Evolutionary conservation across 1,284 basidiomycete species (phyloP).

Genomic region (Tilletiopsis washingtonensis): DNA sequence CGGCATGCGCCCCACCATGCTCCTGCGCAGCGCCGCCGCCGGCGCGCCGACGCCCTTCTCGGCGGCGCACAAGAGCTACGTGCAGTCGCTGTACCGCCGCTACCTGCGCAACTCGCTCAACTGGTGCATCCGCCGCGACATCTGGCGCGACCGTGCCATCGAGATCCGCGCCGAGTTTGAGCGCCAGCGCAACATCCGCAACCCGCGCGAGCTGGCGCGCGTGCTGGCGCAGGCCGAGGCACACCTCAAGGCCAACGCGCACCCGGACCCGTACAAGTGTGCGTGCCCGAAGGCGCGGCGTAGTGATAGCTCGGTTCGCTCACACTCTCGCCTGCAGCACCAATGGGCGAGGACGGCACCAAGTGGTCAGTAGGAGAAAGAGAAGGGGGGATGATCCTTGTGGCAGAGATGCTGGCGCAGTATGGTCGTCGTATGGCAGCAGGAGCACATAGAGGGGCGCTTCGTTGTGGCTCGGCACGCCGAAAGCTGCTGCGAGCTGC

Average conservation of each 20-base stretch:
- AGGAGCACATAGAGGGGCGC: too few relatives aligned
- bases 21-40: too few relatives aligned
- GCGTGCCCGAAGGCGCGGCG: conserved; percentile 44
- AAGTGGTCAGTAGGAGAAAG: conserved; percentile 38
- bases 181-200: conserved; percentile 76
- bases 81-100: conserved; percentile 83
- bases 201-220: conserved; percentile 73
- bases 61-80: conserved; percentile 70
- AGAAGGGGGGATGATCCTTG: too few relatives aligned
- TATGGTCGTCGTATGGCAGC: too few relatives aligned
- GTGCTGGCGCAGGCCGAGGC: conserved; percentile 76
- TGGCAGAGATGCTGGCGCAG: too few relatives aligned
- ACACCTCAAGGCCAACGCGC: conserved; percentile 59
- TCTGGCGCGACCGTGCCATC: conserved; percentile 75
- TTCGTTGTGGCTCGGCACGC: too few relatives aligned
- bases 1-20: too few relatives aligned
- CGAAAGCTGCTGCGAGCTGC: too few relatives aligned
- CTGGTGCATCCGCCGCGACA: conserved; percentile 75
- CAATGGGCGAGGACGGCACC: conserved; percentile 45
- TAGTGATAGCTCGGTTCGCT: background rate
- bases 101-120: conserved; percentile 75
- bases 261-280: conserved; percentile 90
- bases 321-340: conserved; percentile 15
- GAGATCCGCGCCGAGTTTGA: conserved; percentile 86
- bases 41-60: too few relatives aligned